Conservation (phyloP, 2,329 filamentous ascomycete species). For the Cladosporium sp. region DNA sequence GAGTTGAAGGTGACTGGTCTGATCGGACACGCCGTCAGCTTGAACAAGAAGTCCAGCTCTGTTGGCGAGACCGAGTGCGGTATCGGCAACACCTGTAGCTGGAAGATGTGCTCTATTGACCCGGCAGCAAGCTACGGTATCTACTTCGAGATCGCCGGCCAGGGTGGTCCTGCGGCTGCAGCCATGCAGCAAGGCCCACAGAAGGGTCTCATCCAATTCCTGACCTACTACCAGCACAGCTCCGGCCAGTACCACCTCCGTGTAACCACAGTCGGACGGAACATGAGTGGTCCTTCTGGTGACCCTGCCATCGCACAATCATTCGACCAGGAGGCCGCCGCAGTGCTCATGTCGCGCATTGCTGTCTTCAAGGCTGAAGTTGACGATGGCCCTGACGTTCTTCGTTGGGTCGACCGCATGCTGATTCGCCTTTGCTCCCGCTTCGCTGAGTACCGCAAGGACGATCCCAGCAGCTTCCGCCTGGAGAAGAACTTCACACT, state of each 20-base stretch:
- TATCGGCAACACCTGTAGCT: slow-evolving; percentile 96
- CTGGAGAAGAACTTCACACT: slow-evolving; percentile 98
- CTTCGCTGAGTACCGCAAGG: slow-evolving; percentile 97
- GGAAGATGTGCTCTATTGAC: slow-evolving; percentile 99
- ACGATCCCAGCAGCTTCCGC: slow-evolving; percentile 94
- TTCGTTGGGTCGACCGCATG: slow-evolving; percentile 98
- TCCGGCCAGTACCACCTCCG: slow-evolving; percentile 94
- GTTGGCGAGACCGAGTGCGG: slow-evolving; percentile 98
- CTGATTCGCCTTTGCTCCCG: slow-evolving; percentile 92
- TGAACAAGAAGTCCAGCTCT: slow-evolving; percentile 96
- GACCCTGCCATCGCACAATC: slow-evolving; percentile 94
- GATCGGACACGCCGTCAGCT: slow-evolving; percentile 91
- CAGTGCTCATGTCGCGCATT: slow-evolving; percentile 97
- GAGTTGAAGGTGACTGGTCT: slow-evolving; percentile 96
- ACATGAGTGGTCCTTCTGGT: slow-evolving; percentile 86
- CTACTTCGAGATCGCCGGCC: slow-evolving; percentile 96
- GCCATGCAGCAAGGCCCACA: slow-evolving; percentile 82
- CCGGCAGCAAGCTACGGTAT: slow-evolving; percentile 89
- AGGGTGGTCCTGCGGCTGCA: slow-evolving; percentile 67
- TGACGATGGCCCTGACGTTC: slow-evolving; percentile 95
- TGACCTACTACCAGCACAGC: slow-evolving; percentile 98
- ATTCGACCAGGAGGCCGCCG: slow-evolving; percentile 96
- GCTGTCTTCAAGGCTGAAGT: slow-evolving; percentile 98
- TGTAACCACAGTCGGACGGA: slow-evolving; percentile 88
- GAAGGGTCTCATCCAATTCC: slow-evolving; percentile 94